Evolutionary conservation across 1,139 yeast species (phyloP), one percentile per base, ranked within the genome.

Genomic region (Yamadazyma atmosphaerica): DNA sequence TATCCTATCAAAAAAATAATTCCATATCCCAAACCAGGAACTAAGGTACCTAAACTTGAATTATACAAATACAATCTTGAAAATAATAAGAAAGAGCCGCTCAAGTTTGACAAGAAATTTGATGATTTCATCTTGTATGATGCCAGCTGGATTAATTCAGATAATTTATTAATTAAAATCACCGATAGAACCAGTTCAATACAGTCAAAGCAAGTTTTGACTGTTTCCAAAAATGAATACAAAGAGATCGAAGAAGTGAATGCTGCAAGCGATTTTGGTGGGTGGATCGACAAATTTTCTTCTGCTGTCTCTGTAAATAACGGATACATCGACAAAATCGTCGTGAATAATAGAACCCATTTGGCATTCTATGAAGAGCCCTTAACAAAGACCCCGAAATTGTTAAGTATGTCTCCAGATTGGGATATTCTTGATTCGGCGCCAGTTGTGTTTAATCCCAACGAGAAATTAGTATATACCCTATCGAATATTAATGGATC

Each of bases 21-120:
- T 44, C 86, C 84, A 54, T 94, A 92, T 58, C 98, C 98, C 3
- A 89, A 87, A 56, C 95, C 97, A 0, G 98, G 98, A 0, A 74
- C 76, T 14, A 52, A 71, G 1, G 86, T 86, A 53, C 98, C 98
- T 0, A 53, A 60, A 14, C 72, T 86, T 1, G 26, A 60, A 1
- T 34, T 90, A 15, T 58, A 65, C 46, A 61, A 72, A 34, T 78
- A 75, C 49, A 63, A 74, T 32, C 27, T 81, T 1, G 43, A 55
- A 2, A 47, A 57, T 1, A 50, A 53, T 8, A 32, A 49, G 7
- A 27, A 24, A 17, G 45, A 43, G 2, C 50, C 52, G 5, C 44
- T 72, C 22, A 48, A 53, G 4, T 47, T 31, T 13, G 28, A 36
- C n/a, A 14, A 33, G 10, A 32, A 54, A 12, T 59, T 58, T 21